Conservation (phyloP, 2,329 filamentous ascomycete genomes). For the Ascocoryne sarcoides region DNA sequence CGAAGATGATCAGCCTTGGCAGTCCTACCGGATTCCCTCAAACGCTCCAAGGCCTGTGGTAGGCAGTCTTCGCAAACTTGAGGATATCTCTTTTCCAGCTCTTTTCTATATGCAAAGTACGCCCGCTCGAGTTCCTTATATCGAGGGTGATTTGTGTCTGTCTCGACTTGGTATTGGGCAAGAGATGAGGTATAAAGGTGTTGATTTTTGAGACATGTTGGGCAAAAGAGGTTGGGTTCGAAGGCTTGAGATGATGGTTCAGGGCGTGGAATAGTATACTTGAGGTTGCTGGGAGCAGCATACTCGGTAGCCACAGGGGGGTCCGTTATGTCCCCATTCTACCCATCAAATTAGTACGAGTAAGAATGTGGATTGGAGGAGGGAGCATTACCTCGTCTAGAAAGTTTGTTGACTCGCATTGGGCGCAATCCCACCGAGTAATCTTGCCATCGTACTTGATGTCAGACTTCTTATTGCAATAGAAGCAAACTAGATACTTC, state of each 20-base stretch:
- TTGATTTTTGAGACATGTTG: constrained; percentile 81
- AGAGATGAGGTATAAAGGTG: constrained; percentile 67
- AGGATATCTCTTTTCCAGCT: constrained; percentile 76
- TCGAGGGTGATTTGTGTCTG: constrained; percentile 54
- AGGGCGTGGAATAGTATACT: constrained; percentile 39
- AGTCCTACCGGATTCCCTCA: constrained; percentile 66
- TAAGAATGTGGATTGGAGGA: not conserved
- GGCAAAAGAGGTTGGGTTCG: constrained; percentile 49
- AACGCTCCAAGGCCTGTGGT: constrained; percentile 59
- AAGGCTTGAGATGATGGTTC: constrained; percentile 29
- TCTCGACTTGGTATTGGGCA: constrained; percentile 60
- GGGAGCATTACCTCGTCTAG: constrained; percentile 63
- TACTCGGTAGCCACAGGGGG: constrained; percentile 59
- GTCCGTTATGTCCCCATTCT: constrained; percentile 86
- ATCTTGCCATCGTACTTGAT: constrained; percentile 48
- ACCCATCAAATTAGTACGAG: constrained; percentile 9
- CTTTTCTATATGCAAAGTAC: constrained; percentile 60
- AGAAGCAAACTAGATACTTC: constrained; percentile 61
- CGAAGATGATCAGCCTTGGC: constrained; percentile 37
- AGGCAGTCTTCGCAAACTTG: constrained; percentile 80
- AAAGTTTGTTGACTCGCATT: constrained; percentile 82
- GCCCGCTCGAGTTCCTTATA: constrained; percentile 57
- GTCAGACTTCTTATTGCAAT: constrained; percentile 64
- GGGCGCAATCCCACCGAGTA: constrained; percentile 61
- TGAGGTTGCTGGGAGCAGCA: constrained; percentile 33